These are phyloP conservation scores for Jackrogersella minutella DNA, from an alignment of 495 filamentous ascomycete species.

Conservation along the genomic window DNA sequence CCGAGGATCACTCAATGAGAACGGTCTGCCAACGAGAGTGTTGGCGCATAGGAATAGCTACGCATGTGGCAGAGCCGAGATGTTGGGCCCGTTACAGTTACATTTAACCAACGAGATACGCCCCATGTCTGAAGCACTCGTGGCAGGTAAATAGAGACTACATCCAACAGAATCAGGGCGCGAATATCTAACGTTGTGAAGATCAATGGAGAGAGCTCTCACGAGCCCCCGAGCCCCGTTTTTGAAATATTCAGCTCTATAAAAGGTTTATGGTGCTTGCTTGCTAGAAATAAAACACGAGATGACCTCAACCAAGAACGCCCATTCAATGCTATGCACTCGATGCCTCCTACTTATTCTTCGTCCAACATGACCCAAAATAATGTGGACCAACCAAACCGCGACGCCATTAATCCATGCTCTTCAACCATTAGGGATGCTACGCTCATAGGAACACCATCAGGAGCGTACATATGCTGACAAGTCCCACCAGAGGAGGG, in stretches of 20 bases:
- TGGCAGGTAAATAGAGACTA: conserved; percentile 5
- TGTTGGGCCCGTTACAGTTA: not conserved
- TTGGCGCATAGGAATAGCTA: not conserved
- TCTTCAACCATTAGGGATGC: not conserved
- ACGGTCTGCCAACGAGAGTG: not conserved
- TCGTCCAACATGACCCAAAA: conserved; percentile 13
- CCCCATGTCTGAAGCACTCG: not conserved
- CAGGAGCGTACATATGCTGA: conserved; percentile 22
- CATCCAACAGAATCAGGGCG: not conserved
- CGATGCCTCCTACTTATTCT: conserved; percentile 6
- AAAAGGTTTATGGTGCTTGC: not conserved
- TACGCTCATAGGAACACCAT: not conserved
- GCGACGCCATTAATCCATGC: conserved; percentile 19
- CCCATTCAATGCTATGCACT: conserved; percentile 30
- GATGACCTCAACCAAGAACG: conserved; percentile 27
- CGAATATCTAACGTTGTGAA: conserved; percentile 6
- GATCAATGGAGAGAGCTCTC: not conserved
- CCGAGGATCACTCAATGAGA: not conserved
- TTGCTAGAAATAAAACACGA: conserved; percentile 14
- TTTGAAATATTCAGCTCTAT: conserved; percentile 10
- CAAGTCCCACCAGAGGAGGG: conserved; percentile 34
- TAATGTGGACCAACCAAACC: conserved; percentile 6
- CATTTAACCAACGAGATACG: not conserved
- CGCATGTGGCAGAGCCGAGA: not conserved
- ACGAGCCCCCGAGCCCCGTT: conserved; percentile 1